phyloP scores from a whole-genome alignment of 768 basidiomycete genomes.

The Sporobolomyces roseus region DNA sequence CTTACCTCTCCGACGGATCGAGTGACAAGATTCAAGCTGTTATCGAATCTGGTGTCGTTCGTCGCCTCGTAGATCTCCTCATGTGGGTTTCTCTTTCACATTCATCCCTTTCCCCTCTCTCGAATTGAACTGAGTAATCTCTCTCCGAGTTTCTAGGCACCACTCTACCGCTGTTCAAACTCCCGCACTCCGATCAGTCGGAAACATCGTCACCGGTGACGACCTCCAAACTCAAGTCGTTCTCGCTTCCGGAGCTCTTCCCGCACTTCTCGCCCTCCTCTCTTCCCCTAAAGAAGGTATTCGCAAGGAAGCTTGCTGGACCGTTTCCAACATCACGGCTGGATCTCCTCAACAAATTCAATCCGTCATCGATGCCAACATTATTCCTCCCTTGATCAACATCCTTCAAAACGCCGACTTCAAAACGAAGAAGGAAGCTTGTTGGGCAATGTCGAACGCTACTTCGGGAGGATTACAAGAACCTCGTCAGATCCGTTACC shows the following conservation, averaged over 20 bases:
- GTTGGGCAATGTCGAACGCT: slow-evolving; percentile 99
- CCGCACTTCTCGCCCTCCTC: slow-evolving; percentile 84
- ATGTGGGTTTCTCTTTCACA: slow-evolving; percentile 54
- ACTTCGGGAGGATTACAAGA: slow-evolving; percentile 96
- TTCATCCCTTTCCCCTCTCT: slow-evolving; percentile 8
- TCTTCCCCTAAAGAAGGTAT: slow-evolving; percentile 98
- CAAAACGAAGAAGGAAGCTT: slow-evolving; percentile 98
- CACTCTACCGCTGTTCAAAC: slow-evolving; percentile 83
- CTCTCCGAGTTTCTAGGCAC: too few species aligned
- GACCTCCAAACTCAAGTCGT: slow-evolving; percentile 99
- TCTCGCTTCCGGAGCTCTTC: slow-evolving; percentile 93
- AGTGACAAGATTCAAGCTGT: slow-evolving; percentile 99
- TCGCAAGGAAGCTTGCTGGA: slow-evolving; percentile 99
- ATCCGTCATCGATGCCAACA: slow-evolving; percentile 93
- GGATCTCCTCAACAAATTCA: slow-evolving; percentile 97
- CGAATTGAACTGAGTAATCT: too few species aligned
- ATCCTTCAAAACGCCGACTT: slow-evolving; percentile 97
- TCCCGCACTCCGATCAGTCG: slow-evolving; percentile 94
- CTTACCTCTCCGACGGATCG: slow-evolving; percentile 96
- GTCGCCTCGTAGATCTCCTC: slow-evolving; percentile 92
- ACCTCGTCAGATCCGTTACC: slow-evolving; percentile 93
- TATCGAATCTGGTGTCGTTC: slow-evolving; percentile 95
- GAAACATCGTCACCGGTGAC: slow-evolving; percentile 98
- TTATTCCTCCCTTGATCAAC: slow-evolving; percentile 96
- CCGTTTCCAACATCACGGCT: slow-evolving; percentile 97